phyloP scores from a whole-genome alignment of 352 stramenopile genomes.

The Elongisporangium anandrum region DNA sequence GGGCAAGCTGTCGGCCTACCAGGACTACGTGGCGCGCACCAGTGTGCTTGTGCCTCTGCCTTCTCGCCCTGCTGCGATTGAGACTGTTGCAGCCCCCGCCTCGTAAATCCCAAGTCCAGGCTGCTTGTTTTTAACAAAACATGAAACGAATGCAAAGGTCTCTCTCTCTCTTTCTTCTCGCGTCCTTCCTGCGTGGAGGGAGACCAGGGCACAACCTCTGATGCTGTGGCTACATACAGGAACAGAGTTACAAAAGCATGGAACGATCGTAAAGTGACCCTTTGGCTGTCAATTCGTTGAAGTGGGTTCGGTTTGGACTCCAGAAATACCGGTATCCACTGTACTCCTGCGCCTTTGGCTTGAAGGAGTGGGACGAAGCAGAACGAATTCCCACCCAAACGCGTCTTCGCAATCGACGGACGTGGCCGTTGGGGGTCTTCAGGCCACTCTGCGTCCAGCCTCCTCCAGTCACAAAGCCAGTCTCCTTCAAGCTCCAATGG shows the following conservation, averaged over 20 bases:
- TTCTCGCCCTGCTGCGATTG: background rate
- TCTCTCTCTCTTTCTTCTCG: background rate
- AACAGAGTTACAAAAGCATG: background rate
- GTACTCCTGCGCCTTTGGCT: background rate
- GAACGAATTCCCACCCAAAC: background rate
- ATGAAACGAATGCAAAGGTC: background rate
- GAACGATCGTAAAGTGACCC: no score
- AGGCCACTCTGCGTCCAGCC: no score
- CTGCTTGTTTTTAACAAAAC: no score
- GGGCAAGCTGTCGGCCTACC: constrained; percentile 50
- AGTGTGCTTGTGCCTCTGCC: constrained; percentile 46
- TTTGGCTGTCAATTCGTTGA: background rate
- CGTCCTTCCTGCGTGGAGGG: no score
- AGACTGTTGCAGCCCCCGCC: background rate
- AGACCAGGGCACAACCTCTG: no score
- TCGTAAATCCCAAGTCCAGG: background rate
- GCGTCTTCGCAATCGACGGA: background rate
- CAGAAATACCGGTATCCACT: background rate
- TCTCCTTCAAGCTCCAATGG: constrained; percentile 5
- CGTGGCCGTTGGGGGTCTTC: background rate
- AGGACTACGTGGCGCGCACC: constrained; percentile 67
- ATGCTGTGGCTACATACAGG: background rate
- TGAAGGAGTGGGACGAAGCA: background rate
- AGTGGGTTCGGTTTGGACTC: background rate
- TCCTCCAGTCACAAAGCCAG: background rate